Conservation (phyloP, 805 yeast species). For the Metahyphopichia silvanorum region DNA sequence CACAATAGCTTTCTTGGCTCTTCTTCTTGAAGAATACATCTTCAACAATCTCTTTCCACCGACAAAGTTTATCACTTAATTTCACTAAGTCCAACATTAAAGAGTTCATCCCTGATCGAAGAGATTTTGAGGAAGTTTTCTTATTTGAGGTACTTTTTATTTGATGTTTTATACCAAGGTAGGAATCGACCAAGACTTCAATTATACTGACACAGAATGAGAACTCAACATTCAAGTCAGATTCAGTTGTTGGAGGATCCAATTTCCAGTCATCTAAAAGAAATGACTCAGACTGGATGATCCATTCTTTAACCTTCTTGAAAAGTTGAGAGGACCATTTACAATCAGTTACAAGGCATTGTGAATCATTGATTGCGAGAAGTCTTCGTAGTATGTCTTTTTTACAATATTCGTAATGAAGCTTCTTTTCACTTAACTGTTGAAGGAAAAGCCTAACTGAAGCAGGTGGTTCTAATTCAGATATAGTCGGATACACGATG, state of each 20-base stretch:
- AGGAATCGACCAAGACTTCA: slow-evolving; percentile 47
- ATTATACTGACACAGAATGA: slow-evolving; percentile 34
- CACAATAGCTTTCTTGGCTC: not conserved
- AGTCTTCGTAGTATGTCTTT: slow-evolving; percentile 20
- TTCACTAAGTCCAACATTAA: slow-evolving; percentile 35
- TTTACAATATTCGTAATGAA: slow-evolving; percentile 19
- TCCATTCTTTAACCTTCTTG: slow-evolving; percentile 33
- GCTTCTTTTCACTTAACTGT: slow-evolving; percentile 5
- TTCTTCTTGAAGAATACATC: slow-evolving; percentile 13
- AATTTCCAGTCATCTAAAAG: slow-evolving; percentile 9
- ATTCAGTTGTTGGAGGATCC: not conserved
- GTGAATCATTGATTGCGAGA: slow-evolving; percentile 11
- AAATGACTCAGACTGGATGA: slow-evolving; percentile 24
- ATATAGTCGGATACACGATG: slow-evolving; percentile 7
- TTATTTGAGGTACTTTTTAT: slow-evolving; percentile 15
- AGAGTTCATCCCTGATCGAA: slow-evolving; percentile 28
- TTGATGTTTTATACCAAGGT: slow-evolving; percentile 28
- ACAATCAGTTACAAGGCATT: slow-evolving; percentile 32
- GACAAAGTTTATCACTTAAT: slow-evolving; percentile 39
- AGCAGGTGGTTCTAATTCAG: slow-evolving; percentile 9
- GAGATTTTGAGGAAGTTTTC: slow-evolving; percentile 16
- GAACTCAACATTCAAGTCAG: slow-evolving; percentile 6
- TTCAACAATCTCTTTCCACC: slow-evolving; percentile 46
- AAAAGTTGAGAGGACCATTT: slow-evolving; percentile 37
- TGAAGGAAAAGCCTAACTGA: slow-evolving; percentile 12